Evolutionary conservation across 306 rosid species (phyloP).

Genomic region (Inga leiocalycina): DNA sequence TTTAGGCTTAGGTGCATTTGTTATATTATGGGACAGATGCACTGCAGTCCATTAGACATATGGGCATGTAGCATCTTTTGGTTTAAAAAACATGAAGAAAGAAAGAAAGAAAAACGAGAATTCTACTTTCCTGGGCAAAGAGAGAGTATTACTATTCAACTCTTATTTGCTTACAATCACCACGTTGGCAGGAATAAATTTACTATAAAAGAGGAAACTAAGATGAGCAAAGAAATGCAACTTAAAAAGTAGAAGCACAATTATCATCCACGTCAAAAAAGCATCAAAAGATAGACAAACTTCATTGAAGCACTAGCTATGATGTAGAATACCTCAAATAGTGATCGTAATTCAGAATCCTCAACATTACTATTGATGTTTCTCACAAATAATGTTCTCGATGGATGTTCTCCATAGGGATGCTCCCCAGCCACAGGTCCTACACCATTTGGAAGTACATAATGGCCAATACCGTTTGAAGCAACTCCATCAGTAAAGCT

Average conservation of each 20-base stretch:
- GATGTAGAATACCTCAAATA: conserved; percentile 57
- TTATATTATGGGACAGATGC: not conserved
- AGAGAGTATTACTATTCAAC: not conserved
- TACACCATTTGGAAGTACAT: conserved; percentile 61
- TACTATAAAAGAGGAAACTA: not conserved
- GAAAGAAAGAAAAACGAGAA: not conserved
- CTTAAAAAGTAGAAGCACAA: conserved; percentile 14
- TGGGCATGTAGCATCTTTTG: not conserved
- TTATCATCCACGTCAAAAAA: not conserved
- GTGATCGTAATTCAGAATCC: conserved; percentile 65
- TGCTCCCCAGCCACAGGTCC: conserved; percentile 84
- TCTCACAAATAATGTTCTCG: conserved; percentile 79
- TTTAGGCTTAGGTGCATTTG: not conserved
- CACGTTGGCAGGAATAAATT: not conserved
- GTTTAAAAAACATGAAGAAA: not conserved
- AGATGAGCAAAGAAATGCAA: conserved; percentile 5
- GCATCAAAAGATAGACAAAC: not conserved
- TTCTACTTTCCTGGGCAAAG: not conserved
- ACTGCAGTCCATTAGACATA: not conserved
- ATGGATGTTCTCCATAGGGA: conserved; percentile 88
- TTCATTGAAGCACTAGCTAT: conserved; percentile 13
- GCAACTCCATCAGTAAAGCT: conserved; percentile 53
- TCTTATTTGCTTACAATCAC: not conserved
- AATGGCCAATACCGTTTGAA: conserved; percentile 54
- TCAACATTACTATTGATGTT: conserved; percentile 81